Percentiles rank a stretch among this genome's conserved stretches.
phyloP scores from a whole-genome alignment of 495 filamentous ascomycete genomes.

The Neurospora sp. region DNA sequence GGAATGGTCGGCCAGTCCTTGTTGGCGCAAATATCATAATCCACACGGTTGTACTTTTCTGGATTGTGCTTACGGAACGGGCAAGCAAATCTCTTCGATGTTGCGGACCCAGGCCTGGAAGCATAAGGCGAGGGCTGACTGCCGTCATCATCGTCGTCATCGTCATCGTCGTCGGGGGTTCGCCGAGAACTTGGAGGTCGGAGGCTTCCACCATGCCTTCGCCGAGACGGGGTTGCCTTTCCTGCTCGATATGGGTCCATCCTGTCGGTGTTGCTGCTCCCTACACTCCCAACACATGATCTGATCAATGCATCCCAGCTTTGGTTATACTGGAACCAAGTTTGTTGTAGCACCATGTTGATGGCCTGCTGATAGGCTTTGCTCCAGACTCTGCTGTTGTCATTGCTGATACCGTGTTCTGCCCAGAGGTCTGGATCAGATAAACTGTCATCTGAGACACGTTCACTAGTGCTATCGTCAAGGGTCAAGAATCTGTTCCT shows the following conservation, averaged over 20 bases:
- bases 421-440: conserved; percentile 17
- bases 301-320: conserved; percentile 15
- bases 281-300: conserved; percentile 5
- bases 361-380: conserved; percentile 5
- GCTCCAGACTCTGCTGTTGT: conserved; percentile 4
- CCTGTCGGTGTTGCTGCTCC: neutral
- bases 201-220: neutral
- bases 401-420: conserved; percentile 2
- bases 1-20: conserved; percentile 18
- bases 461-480: conserved; percentile 14
- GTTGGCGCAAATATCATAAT: conserved; percentile 16
- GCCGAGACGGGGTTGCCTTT: conserved; percentile 4
- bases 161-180: conserved; percentile 11
- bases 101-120: conserved; percentile 5
- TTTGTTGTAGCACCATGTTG: conserved; percentile 6
- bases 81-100: conserved; percentile 15
- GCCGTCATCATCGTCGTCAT: conserved; percentile 14
- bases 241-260: conserved; percentile 1
- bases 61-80: conserved; percentile 22
- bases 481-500: neutral
- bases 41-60: conserved; percentile 12
- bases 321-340: conserved; percentile 17
- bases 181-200: neutral
- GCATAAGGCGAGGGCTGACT: conserved; percentile 7
- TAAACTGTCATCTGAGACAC: conserved; percentile 13